A percentile compares a stretch with the other conserved stretches of the same genome.
phyloP scores from a whole-genome alignment of 2,329 filamentous ascomycete species.

The Bipolaris cookei region DNA sequence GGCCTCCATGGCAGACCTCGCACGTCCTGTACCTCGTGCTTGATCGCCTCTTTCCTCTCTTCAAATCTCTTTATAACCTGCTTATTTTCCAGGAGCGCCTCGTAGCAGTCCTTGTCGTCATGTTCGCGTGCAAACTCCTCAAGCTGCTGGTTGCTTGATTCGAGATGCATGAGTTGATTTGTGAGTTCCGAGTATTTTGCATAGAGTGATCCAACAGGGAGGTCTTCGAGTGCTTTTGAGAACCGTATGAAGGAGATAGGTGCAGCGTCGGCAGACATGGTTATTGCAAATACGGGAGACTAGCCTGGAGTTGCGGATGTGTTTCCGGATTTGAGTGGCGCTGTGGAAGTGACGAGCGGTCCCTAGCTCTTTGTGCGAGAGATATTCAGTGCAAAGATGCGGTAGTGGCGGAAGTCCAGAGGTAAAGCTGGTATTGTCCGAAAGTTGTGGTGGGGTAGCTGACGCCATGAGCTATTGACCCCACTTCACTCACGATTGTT shows the following conservation, averaged over 20 bases:
- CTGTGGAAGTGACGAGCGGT: too few species aligned
- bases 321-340: neutral
- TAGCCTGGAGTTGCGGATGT: neutral
- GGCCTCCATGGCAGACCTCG: constrained; percentile 61
- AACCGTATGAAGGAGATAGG: constrained; percentile 70
- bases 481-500: neutral
- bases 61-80: constrained; percentile 71
- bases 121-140: constrained; percentile 61
- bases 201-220: constrained; percentile 70
- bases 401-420: neutral
- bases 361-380: neutral
- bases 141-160: constrained; percentile 75
- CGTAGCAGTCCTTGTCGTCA: constrained; percentile 73
- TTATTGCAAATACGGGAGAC: neutral
- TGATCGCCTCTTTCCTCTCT: constrained; percentile 68
- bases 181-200: constrained; percentile 77
- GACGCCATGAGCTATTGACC: neutral
- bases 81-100: constrained; percentile 76
- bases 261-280: constrained; percentile 67
- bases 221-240: constrained; percentile 69
- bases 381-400: neutral
- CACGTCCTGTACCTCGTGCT: constrained; percentile 67
- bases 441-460: neutral
- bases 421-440: neutral
- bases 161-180: constrained; percentile 76